Evolutionary conservation across 768 basidiomycete species (phyloP).

Genomic region (Pulveroboletus ravenelii): DNA sequence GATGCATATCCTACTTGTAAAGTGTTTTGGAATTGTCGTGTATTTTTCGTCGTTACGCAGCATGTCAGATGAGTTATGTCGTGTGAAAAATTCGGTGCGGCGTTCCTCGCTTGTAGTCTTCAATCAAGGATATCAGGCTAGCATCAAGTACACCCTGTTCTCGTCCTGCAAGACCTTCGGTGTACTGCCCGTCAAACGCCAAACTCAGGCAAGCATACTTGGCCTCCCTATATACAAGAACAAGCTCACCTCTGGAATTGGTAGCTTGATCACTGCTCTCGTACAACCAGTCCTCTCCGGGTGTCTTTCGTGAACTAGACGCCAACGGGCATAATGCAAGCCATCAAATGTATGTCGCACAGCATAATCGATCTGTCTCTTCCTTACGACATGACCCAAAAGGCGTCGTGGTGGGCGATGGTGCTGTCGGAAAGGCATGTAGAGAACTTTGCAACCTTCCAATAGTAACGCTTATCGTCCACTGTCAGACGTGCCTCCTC

Average conservation of each 20-base stretch:
- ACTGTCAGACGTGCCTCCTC: conserved; percentile 84
- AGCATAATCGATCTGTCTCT: conserved; percentile 9
- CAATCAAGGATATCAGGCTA: conserved; percentile 28
- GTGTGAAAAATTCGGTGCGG: conserved; percentile 24
- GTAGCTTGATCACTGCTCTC: conserved; percentile 16
- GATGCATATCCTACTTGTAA: conserved; percentile 30
- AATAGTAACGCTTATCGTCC: conserved; percentile 12
- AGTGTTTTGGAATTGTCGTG: conserved; percentile 29
- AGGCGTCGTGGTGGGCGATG: conserved; percentile 99
- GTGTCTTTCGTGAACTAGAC: conserved; percentile 14
- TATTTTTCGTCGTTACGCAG: conserved; percentile 17
- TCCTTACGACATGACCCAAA: conserved; percentile 30
- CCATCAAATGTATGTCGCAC: conserved; percentile 76
- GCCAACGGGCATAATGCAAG: conserved; percentile 56
- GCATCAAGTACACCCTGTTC: conserved; percentile 24
- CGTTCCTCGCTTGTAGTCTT: conserved; percentile 15
- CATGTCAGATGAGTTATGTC: conserved; percentile 2
- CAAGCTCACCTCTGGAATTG: conserved; percentile 9
- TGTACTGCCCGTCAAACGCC: neutral
- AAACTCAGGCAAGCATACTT: conserved; percentile 4
- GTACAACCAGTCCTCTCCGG: conserved; percentile 8
- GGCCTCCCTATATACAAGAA: neutral
- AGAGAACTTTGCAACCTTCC: conserved; percentile 2
- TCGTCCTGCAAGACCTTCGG: conserved; percentile 4
- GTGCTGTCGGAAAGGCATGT: conserved; percentile 94